Percentiles rank a stretch among this genome's conserved stretches.
These are phyloP conservation scores for Xerocomus brunneocitrinus DNA, from an alignment of 768 basidiomycete species.

Conservation along the genomic window DNA sequence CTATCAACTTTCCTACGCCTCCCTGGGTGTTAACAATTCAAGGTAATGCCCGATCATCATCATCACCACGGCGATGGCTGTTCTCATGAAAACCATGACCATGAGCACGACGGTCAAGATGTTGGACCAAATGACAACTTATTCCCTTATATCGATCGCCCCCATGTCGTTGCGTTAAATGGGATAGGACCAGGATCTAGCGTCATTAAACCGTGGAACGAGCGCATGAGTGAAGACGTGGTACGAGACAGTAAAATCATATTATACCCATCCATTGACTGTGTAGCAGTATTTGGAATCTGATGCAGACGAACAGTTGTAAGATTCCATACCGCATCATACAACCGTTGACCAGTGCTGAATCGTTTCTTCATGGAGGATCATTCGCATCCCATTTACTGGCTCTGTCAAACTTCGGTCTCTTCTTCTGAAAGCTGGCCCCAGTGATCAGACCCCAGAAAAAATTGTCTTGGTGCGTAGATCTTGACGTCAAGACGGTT, in stretches of 20 bases:
- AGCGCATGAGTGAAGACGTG: constrained; percentile 62
- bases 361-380: constrained; percentile 40
- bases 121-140: constrained; percentile 65
- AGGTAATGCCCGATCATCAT: constrained; percentile 15
- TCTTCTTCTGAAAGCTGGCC: constrained; percentile 80
- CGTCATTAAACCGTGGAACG: constrained; percentile 85
- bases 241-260: constrained; percentile 37
- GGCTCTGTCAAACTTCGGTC: constrained; percentile 81
- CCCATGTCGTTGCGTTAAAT: constrained; percentile 80
- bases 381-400: constrained; percentile 82
- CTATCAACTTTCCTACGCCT: too few species aligned
- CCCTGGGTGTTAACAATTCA: too few species aligned
- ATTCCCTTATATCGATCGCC: constrained; percentile 68
- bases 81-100: constrained; percentile 55
- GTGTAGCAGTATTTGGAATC: constrained; percentile 69
- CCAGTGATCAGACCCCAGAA: constrained; percentile 69
- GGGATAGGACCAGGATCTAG: constrained; percentile 45
- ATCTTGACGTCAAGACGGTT: neutral
- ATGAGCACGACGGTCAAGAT: constrained; percentile 48
- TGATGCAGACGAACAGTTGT: constrained; percentile 91
- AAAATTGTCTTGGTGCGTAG: constrained; percentile 63
- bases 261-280: constrained; percentile 3
- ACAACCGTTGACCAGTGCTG: neutral
- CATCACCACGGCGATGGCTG: constrained; percentile 49
- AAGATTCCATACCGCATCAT: constrained; percentile 17